These are phyloP conservation scores for Atkinsonella texensis DNA, from an alignment of 2,329 filamentous ascomycete species.

Conservation along the genomic window DNA sequence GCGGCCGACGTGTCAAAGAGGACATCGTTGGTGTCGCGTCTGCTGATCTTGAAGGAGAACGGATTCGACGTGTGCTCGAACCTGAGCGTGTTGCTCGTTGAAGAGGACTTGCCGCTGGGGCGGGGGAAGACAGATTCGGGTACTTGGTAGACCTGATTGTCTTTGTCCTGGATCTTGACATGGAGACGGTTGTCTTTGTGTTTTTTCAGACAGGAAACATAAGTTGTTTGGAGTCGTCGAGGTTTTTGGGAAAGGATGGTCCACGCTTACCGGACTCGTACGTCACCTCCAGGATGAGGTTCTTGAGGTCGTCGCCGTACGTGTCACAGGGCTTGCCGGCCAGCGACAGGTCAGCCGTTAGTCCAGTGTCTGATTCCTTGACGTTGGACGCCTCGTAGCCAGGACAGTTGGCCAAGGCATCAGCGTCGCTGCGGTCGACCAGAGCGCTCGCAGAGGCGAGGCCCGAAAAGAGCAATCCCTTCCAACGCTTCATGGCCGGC, in stretches of 20 bases:
- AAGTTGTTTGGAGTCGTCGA: neutral
- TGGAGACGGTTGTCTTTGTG: slow-evolving; percentile 52
- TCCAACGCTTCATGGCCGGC: slow-evolving; percentile 11
- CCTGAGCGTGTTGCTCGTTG: slow-evolving; percentile 30
- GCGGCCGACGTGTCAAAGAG: slow-evolving; percentile 61
- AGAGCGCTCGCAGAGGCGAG: slow-evolving; percentile 11
- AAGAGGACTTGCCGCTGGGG: slow-evolving; percentile 15
- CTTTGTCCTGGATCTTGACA: slow-evolving; percentile 60
- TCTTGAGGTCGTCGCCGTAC: slow-evolving; percentile 63
- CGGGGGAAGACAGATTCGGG: slow-evolving; percentile 57
- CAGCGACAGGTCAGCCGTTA: slow-evolving; percentile 59
- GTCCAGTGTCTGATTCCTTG: slow-evolving; percentile 33
- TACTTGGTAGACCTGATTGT: slow-evolving; percentile 62
- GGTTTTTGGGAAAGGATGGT: slow-evolving; percentile 20
- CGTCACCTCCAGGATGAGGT: slow-evolving; percentile 50
- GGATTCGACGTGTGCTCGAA: slow-evolving; percentile 35
- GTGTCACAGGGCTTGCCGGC: slow-evolving; percentile 62
- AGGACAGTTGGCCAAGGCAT: slow-evolving; percentile 39
- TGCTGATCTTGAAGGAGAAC: slow-evolving; percentile 53
- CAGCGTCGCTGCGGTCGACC: slow-evolving; percentile 1
- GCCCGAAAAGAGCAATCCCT: slow-evolving; percentile 9
- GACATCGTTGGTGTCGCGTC: slow-evolving; percentile 29
- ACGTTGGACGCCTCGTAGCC: slow-evolving; percentile 57
- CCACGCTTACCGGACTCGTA: slow-evolving; percentile 18
- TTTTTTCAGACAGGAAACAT: neutral